These are phyloP conservation scores for Chytridiales sp. DNA, from an alignment of 371 early-diverging fungal genomes.

Conservation along the genomic window DNA sequence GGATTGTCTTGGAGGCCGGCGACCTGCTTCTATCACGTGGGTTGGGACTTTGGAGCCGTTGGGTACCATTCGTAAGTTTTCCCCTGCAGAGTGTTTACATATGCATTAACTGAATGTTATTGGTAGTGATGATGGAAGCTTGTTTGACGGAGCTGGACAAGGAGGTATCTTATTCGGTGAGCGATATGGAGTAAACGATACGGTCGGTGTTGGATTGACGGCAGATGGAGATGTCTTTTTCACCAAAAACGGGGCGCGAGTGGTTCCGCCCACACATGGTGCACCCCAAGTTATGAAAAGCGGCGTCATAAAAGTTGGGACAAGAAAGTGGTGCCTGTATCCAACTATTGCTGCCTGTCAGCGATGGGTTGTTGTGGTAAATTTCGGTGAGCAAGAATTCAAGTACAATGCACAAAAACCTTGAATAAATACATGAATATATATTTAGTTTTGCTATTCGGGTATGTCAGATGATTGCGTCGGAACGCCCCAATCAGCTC, in stretches of 20 bases:
- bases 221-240: conserved; percentile 12
- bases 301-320: neutral
- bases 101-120: no score
- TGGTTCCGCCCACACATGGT: neutral
- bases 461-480: no score
- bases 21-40: conserved; percentile 10
- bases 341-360: conserved; percentile 15
- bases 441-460: no score
- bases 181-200: conserved; percentile 7
- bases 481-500: no score
- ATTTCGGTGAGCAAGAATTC: no score
- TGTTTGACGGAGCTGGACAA: conserved; percentile 22
- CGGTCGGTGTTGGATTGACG: conserved; percentile 11
- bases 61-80: no score
- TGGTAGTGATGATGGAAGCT: conserved; percentile 16
- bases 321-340: neutral
- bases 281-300: neutral
- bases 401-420: no score
- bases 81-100: no score
- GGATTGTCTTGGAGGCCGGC: conserved; percentile 15
- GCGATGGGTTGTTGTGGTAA: conserved; percentile 6
- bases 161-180: conserved; percentile 10
- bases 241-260: conserved; percentile 10
- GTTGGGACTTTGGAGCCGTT: conserved; percentile 13
- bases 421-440: no score